These are phyloP conservation scores for Carpinus viminea DNA, from an alignment of 306 rosid species.

Conservation along the genomic window DNA sequence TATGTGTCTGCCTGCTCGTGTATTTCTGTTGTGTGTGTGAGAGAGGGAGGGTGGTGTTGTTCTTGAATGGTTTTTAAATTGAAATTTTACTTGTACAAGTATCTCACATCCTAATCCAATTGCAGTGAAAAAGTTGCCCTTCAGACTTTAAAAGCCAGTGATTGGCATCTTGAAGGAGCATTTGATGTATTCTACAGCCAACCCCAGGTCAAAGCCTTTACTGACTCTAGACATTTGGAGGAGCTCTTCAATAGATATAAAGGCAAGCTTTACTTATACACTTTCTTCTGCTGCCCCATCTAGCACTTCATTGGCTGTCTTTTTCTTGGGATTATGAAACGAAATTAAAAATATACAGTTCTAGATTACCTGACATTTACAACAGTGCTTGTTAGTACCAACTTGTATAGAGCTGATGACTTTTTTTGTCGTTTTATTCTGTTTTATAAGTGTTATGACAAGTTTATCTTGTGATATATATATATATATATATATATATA, in stretches of 20 bases:
- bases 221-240: slow-evolving; percentile 93
- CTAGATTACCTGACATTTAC: background rate
- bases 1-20: background rate
- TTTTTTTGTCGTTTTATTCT: background rate
- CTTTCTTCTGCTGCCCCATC: background rate
- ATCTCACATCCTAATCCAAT: slow-evolving; percentile 17
- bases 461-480: too few species aligned
- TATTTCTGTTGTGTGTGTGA: background rate
- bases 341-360: background rate
- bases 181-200: slow-evolving; percentile 95
- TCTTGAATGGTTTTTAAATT: background rate
- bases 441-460: too few species aligned
- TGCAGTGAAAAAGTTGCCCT: slow-evolving; percentile 86
- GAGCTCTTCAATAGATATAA: slow-evolving; percentile 94
- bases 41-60: background rate
- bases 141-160: slow-evolving; percentile 86
- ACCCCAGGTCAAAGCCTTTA: slow-evolving; percentile 69
- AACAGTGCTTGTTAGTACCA: background rate
- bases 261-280: slow-evolving; percentile 55
- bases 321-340: background rate
- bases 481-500: too few species aligned
- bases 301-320: background rate
- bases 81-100: background rate
- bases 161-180: slow-evolving; percentile 99
- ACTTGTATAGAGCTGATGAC: background rate